These are phyloP conservation scores for Diophrys sp. DNA, from an alignment of 73 alveolate species.

Conservation along the genomic window DNA sequence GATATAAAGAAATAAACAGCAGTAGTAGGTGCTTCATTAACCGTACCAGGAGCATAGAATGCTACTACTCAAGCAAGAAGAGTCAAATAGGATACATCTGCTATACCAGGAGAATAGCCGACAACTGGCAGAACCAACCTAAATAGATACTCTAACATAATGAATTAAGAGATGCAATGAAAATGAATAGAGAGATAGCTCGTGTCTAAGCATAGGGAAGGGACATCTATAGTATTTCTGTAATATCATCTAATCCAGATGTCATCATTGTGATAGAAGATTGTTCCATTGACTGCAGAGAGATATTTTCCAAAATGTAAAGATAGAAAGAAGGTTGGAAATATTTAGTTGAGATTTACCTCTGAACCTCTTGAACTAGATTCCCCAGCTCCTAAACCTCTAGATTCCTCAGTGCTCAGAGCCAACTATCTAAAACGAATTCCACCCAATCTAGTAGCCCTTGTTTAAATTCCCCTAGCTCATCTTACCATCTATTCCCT, in stretches of 20 bases:
- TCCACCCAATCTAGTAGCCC: not conserved
- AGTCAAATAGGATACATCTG: not conserved
- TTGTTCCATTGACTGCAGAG: constrained; percentile 51
- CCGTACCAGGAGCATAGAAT: not conserved
- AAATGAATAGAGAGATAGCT: constrained; percentile 62
- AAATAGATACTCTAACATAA: constrained; percentile 73
- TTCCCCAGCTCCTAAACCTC: not conserved
- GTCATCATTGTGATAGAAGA: constrained; percentile 52
- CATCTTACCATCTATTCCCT: not conserved
- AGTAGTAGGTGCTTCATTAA: too few relatives aligned
- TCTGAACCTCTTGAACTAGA: not conserved
- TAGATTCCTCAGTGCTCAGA: not conserved
- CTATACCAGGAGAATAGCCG: not conserved
- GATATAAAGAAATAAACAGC: not conserved
- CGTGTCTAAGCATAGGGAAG: constrained; percentile 73
- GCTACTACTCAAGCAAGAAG: constrained; percentile 8
- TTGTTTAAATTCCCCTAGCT: not conserved
- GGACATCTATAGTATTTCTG: constrained; percentile 50
- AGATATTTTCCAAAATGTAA: constrained; percentile 66
- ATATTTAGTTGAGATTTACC: not conserved
- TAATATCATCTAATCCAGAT: constrained; percentile 28
- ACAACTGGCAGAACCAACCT: not conserved
- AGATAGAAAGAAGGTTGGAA: constrained; percentile 1
- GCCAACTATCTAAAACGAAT: not conserved
- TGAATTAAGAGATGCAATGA: constrained; percentile 54